Evolutionary conservation across 2,329 filamentous ascomycete species (phyloP), one percentile per base, ranked within the genome.

Genomic region (Fusarium annulatum): DNA sequence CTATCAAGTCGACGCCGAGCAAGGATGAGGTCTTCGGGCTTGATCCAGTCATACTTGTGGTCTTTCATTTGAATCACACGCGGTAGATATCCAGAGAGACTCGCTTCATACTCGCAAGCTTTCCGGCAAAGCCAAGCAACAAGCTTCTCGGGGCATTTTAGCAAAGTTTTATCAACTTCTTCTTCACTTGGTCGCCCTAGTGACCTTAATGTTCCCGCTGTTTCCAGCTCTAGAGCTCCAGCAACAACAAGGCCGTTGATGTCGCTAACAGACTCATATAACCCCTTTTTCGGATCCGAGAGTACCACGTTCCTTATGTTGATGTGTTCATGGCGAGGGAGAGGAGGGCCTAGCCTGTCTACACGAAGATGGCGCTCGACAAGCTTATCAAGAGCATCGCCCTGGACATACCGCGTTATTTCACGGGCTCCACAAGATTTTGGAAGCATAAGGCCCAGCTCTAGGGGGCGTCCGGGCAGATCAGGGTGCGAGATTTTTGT

Each of bases 31-130:
- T 74, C 64, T 18, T 28, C 7, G 5, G 70, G 68, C 10, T 61
- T 42, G 12, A 81, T 76, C 79, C 80, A 80, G 59, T 79, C 70
- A 30, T 77, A 78, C 15, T 41, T 61, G 45, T 80, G 78, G 11
- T 73, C 30, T 55, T 66, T 23, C 78, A 81, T 78, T 48, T 80
- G 79, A 14, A 78, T 66, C 23, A 28, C 28, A 5, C 79, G 78
- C 12, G 77, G 70, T 11, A 38, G 19, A 65, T 79, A 81, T 12
- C 72, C 76, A 5, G 77, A 78, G 26, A 60, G 18, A 2, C 26
- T 8, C 12, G 76, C 73, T 39, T 80, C 72, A n/a, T 78, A 77
- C 39, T 67, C n/a, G 53, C 78, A 81, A 8, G 79, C 78, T 4
- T 62, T 28, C 18, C 63, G 73, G 58, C 77, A 80, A 34, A 80